Conservation (phyloP, 768 basidiomycete genomes). For the Neoboletus brunneissimus region DNA sequence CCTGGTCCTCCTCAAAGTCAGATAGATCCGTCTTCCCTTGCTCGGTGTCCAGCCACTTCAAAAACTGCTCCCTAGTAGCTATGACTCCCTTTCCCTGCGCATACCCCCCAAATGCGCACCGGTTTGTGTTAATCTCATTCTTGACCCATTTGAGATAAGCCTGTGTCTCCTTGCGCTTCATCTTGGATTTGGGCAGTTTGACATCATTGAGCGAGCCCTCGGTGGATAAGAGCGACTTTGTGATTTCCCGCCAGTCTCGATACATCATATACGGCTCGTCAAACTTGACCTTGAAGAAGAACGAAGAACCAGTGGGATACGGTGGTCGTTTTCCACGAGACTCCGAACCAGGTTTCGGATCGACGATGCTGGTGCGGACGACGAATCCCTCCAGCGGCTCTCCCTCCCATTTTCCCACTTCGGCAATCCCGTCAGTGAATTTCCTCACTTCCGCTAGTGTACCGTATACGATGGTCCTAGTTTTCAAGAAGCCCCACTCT, state of each 20-base stretch:
- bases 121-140: conserved; percentile 64
- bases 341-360: conserved; percentile 35
- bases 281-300: conserved; percentile 99
- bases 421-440: conserved; percentile 68
- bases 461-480: conserved; percentile 50
- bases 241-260: conserved; percentile 95
- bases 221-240: conserved; percentile 63
- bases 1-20: conserved; percentile 20
- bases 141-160: conserved; percentile 84
- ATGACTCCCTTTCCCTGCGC: conserved; percentile 82
- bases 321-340: conserved; percentile 46
- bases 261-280: conserved; percentile 99
- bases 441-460: conserved; percentile 63
- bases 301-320: conserved; percentile 75
- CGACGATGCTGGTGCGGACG: conserved; percentile 68
- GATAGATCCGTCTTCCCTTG: conserved; percentile 41
- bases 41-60: conserved; percentile 59
- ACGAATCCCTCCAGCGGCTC: conserved; percentile 93
- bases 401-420: conserved; percentile 75
- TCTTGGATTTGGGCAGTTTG: conserved; percentile 58
- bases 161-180: conserved; percentile 74
- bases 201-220: conserved; percentile 32
- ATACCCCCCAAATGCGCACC: conserved; percentile 58
- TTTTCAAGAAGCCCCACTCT: conserved; percentile 90
- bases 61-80: conserved; percentile 71